phyloP scores from a whole-genome alignment of 768 basidiomycete species.

The Podaxis sp. region DNA sequence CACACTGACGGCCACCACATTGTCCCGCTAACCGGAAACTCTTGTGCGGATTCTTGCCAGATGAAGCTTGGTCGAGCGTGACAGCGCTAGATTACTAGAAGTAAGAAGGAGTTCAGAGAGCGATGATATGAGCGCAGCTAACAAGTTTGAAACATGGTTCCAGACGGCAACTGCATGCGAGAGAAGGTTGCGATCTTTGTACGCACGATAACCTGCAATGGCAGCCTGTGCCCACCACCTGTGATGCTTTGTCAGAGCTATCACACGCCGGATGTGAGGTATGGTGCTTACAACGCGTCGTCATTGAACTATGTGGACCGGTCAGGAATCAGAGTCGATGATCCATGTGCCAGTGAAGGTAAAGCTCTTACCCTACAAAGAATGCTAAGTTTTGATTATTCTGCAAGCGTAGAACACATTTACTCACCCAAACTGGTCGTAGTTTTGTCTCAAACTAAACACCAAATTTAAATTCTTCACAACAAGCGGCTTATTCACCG shows the following conservation, averaged over 20 bases:
- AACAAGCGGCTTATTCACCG: constrained; percentile 35
- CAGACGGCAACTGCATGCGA: constrained; percentile 47
- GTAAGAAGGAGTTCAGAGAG: neutral
- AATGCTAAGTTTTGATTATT: neutral
- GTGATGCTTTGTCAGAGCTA: neutral
- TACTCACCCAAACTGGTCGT: constrained; percentile 43
- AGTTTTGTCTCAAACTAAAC: constrained; percentile 37
- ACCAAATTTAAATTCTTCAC: constrained; percentile 41
- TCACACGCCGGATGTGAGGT: neutral
- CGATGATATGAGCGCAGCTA: constrained; percentile 18
- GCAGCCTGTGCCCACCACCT: constrained; percentile 60
- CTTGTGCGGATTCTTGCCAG: constrained; percentile 41
- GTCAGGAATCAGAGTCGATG: neutral
- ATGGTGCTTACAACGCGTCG: constrained; percentile 39
- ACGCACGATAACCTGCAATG: constrained; percentile 47
- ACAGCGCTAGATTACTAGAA: constrained; percentile 34
- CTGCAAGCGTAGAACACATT: neutral
- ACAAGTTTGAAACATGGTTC: constrained; percentile 51
- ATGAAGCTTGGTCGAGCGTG: constrained; percentile 36
- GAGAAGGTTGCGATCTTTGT: constrained; percentile 40
- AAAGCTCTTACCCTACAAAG: constrained; percentile 19
- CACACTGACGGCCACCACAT: constrained; percentile 42
- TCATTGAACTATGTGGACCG: constrained; percentile 39
- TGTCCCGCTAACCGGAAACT: constrained; percentile 37
- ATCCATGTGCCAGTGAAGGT: neutral